Conservation (phyloP, 257 asterid species). For the Lantana camara region DNA sequence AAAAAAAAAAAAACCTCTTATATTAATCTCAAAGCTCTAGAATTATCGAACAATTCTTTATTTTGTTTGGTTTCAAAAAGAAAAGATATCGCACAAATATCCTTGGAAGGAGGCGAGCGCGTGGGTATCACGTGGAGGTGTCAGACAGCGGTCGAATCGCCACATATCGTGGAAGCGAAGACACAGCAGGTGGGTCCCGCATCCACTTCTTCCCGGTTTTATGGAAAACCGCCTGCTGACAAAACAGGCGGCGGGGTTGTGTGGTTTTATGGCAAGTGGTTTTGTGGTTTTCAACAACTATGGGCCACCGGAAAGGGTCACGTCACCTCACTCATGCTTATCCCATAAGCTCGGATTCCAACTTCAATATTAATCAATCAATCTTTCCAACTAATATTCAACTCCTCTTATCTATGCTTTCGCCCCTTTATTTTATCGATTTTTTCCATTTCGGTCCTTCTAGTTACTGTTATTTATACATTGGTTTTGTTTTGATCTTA, state of each 20-base stretch:
- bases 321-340: conserved; percentile 42
- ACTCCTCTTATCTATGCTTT: no score
- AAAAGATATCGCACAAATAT: no score
- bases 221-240: conserved; percentile 40
- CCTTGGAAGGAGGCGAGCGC: not conserved
- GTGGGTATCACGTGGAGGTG: conserved; percentile 34
- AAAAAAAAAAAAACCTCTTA: no score
- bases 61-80: no score
- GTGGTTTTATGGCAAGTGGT: conserved; percentile 38
- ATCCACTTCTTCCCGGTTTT: conserved; percentile 65
- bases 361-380: no score
- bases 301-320: conserved; percentile 39
- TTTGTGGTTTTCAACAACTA: not conserved
- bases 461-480: no score
- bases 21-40: no score
- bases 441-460: no score
- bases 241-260: conserved; percentile 49
- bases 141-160: conserved; percentile 85
- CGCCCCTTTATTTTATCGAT: no score
- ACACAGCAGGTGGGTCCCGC: conserved; percentile 31
- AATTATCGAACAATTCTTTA: no score
- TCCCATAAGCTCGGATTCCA: conserved; percentile 54
- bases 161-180: conserved; percentile 59
- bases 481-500: no score
- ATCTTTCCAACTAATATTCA: no score